Evolutionary conservation across 2,329 filamentous ascomycete genomes (phyloP), one percentile per base, ranked within the genome.

Genomic region (Coleophoma crateriformis): DNA sequence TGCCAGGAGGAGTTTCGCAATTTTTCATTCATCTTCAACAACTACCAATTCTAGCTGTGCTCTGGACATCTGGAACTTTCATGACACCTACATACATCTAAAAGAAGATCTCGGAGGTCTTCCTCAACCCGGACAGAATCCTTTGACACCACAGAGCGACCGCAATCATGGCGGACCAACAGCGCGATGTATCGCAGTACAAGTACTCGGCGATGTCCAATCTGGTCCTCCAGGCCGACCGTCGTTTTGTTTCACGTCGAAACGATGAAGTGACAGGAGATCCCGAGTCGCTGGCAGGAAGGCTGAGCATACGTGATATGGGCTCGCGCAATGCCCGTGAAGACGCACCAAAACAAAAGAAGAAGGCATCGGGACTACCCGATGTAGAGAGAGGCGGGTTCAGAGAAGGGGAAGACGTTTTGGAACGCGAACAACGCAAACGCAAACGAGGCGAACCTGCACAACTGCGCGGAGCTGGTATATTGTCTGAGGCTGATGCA

Each of bases 151-250:
- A 27, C 6, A 10, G 27, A 27, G 48, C 1, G 69, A 67, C 22
- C 50, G 46, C 57, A 57, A 67, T 56, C 48, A 91, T 92, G 88
- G 79, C 87, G 70, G 87, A 85, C 69, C 77, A 82, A 69, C 77
- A 85, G 65, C 82, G 81, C 71, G 83, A 94, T 86, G 88, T 95
- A 64, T 91, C 90, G 71, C 91, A 96, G 73, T 96, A 95, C 81
- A 96, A 96, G 73, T 96, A 96, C 82, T 90, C 90, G 84, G 90
- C 89, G 71, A 97, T 99, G 94, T 99, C 94, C 75, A 99, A 99
- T 84, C 87, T 99, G 90, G 94, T 99, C 68, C 89, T 99, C 82
- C 94, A 99, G 88, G 91, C 90, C 75, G 94, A 99, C 77, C 87
- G 91, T 74, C 87, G 94, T 63, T 97, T 99, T 68, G 87, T 95